Evolutionary conservation across 108 stramenopile species (phyloP).

Genomic region (Phaeodactylum tricornutum): DNA sequence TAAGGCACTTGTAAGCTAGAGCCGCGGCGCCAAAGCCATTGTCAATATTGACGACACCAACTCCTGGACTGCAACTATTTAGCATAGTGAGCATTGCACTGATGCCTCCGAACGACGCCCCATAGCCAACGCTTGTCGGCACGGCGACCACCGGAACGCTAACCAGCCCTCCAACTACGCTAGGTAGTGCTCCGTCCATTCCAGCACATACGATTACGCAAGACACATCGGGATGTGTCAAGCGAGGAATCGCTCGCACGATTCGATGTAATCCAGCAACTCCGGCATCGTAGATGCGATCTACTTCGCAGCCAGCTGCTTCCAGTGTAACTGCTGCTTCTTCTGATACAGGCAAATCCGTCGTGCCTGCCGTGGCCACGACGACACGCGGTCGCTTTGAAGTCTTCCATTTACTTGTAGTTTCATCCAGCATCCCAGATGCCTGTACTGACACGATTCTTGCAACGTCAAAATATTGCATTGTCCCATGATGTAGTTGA

Average conservation of each 20-base stretch:
- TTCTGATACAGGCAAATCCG: constrained; percentile 84
- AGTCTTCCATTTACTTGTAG: too few species aligned
- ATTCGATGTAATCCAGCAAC: constrained; percentile 95
- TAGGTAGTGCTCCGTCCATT: constrained; percentile 93
- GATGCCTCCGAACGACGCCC: constrained; percentile 83
- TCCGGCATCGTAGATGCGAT: constrained; percentile 85
- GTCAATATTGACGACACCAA: constrained; percentile 93
- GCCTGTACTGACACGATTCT: constrained; percentile 60
- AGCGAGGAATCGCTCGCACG: constrained; percentile 50
- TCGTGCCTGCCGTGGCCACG: constrained; percentile 85
- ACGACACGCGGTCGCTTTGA: too few species aligned
- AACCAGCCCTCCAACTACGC: constrained; percentile 90
- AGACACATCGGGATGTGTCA: constrained; percentile 57
- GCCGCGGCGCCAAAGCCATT: constrained; percentile 96
- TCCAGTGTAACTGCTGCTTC: constrained; percentile 78
- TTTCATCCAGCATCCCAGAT: too few species aligned
- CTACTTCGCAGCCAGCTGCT: constrained; percentile 38
- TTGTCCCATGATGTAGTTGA: constrained; percentile 43
- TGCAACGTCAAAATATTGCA: constrained; percentile 55
- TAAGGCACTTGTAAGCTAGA: constrained; percentile 87
- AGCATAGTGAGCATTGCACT: constrained; percentile 93
- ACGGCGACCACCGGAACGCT: constrained; percentile 88
- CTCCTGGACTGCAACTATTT: constrained; percentile 92
- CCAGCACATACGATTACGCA: constrained; percentile 90
- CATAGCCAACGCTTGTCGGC: constrained; percentile 92